These are phyloP conservation scores for Pseudonitzschia pungens DNA, from an alignment of 108 stramenopile species.

Conservation along the genomic window DNA sequence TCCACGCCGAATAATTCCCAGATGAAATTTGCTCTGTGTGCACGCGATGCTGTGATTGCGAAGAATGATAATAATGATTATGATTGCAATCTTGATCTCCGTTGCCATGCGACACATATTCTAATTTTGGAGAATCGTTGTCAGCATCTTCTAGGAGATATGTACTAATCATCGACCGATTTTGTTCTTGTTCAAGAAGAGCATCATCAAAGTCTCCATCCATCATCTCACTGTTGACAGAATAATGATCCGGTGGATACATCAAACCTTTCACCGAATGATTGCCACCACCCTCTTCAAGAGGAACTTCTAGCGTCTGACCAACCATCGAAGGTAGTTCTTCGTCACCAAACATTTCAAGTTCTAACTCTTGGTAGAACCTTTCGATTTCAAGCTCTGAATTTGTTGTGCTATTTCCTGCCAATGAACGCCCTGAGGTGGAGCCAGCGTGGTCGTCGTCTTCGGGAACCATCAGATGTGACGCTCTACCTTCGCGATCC, in stretches of 20 bases:
- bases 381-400: constrained; percentile 35
- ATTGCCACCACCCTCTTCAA: not conserved
- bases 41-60: not conserved
- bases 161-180: constrained; percentile 21
- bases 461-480: constrained; percentile 16
- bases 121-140: not conserved
- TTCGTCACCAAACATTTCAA: constrained; percentile 47
- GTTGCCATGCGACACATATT: not conserved
- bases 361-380: constrained; percentile 38
- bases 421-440: not conserved
- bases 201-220: constrained; percentile 12
- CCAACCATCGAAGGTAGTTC: constrained; percentile 41
- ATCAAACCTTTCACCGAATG: not conserved
- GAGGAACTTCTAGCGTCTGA: constrained; percentile 37
- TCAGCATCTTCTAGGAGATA: constrained; percentile 15
- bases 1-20: not conserved
- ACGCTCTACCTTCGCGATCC: not conserved
- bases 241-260: not conserved
- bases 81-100: constrained; percentile 7
- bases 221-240: not conserved
- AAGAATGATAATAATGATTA: not conserved
- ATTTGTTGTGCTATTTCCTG: constrained; percentile 37
- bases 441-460: constrained; percentile 11
- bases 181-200: constrained; percentile 9
- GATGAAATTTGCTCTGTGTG: not conserved